Base-by-base conservation (phyloP, 140 eudicot species). In the Anethum foeniculum region DNA sequence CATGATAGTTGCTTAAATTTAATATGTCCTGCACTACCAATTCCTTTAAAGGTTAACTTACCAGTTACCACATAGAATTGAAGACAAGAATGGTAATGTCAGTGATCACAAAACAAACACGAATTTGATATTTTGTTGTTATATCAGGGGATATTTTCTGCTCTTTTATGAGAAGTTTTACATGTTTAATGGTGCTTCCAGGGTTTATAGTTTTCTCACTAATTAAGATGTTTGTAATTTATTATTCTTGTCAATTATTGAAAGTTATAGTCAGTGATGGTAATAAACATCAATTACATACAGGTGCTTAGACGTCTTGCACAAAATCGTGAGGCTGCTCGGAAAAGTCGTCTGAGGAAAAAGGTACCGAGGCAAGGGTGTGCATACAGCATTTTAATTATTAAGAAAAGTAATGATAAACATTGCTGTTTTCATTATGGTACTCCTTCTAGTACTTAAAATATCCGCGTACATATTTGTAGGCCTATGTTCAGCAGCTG, bases 311-410 rank as follows among this genome's bases (percentile, higher is more conserved):
- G 97, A 84, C 98, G 99, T 44, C 91, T 96, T 62, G 99, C 97
- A 75, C 98, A 96, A 82, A 96, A 96, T 77, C 99, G 99, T 36
- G 99, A 93, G 87, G 99, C 99, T 87, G 99, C 99, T 82, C 93
- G 99, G 23, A 96, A 93, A 88, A 93, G 99, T 78, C 99, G 99
- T 46, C 79, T 96, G 85, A 75, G 97, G 69, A 96, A 96, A 86
- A 95, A 96, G 98, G 99, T 96, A 80, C 15, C 3, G 64, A 75
- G 79, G 18, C 34, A 18, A n/a, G 65, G 77, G 78, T 7, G 12
- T 38, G 43, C 76, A 18, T 62, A 25, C 11, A 12, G 68, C 68
- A n/a, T n/a, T 52, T 23, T 64, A 18, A 36, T 18, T 32, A 16
- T 67, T 32, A 48, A 44, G 5, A 76, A 74, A 71, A 65, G 48